These are phyloP conservation scores for Erodium moschatum DNA, from an alignment of 441 rosid genomes.

Conservation along the genomic window DNA sequence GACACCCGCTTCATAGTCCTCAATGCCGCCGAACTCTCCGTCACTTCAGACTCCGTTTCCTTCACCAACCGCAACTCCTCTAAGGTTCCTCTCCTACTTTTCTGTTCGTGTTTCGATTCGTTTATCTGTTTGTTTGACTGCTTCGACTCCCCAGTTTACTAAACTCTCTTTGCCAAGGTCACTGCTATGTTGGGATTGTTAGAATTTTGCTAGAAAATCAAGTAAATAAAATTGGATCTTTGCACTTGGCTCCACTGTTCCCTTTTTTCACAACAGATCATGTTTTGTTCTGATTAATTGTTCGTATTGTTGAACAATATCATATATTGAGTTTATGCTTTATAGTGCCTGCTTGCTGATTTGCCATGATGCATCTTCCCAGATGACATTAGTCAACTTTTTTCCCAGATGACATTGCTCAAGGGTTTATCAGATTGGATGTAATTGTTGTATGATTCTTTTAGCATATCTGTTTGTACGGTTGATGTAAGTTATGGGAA, in stretches of 20 bases:
- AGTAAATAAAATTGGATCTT: background rate
- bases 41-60: slow-evolving; percentile 39
- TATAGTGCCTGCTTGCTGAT: background rate
- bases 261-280: background rate
- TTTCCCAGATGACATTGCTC: too few relatives aligned
- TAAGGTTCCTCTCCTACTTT: slow-evolving; percentile 29
- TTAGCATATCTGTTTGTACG: background rate
- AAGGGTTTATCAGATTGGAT: background rate
- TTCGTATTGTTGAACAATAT: background rate
- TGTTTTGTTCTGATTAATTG: background rate
- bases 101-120: too few relatives aligned
- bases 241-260: background rate
- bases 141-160: background rate
- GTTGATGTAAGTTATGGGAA: background rate
- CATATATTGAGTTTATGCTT: background rate
- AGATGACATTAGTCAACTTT: too few relatives aligned
- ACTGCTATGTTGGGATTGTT: background rate
- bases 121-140: background rate
- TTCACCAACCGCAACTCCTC: slow-evolving; percentile 39
- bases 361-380: background rate
- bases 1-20: slow-evolving; percentile 68
- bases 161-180: background rate
- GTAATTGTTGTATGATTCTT: too few relatives aligned
- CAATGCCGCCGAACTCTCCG: slow-evolving; percentile 75
- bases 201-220: background rate